Percentiles rank a stretch among this genome's conserved stretches.
Evolutionary conservation across 192 early-diverging fungal genomes (phyloP).

Genomic region (Backusella circina): DNA sequence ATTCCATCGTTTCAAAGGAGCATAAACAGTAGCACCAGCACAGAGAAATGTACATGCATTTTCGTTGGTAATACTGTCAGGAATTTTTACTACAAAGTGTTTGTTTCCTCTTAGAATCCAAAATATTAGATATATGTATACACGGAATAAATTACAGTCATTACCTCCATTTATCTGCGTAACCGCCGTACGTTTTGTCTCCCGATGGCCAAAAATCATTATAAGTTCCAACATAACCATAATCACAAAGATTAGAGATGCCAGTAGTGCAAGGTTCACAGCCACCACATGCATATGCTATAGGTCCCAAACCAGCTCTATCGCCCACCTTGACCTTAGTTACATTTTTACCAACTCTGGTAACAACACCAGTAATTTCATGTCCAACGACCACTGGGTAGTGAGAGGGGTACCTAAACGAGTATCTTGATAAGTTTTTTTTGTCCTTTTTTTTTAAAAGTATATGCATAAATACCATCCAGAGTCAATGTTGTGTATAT

Average conservation of each 20-base stretch:
- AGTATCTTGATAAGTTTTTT: neutral
- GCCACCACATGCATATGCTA: neutral
- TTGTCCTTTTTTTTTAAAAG: neutral
- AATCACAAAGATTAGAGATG: neutral
- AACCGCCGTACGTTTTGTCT: constrained; percentile 37
- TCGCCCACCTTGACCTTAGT: constrained; percentile 49
- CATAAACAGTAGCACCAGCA: constrained; percentile 63
- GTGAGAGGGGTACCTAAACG: neutral
- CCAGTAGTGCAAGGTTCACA: neutral
- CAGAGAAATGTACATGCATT: constrained; percentile 72
- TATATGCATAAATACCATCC: neutral
- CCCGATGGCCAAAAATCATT: constrained; percentile 10
- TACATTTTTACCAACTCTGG: constrained; percentile 31
- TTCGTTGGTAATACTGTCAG: constrained; percentile 38
- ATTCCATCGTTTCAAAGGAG: constrained; percentile 37
- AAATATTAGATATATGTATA: neutral
- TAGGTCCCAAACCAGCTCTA: constrained; percentile 44
- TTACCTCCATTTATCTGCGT: constrained; percentile 37
- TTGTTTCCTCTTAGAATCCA: constrained; percentile 28
- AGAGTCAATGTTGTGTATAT: constrained; percentile 57
- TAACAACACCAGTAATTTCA: constrained; percentile 47
- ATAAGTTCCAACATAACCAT: neutral
- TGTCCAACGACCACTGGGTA: constrained; percentile 37
- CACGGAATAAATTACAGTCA: neutral
- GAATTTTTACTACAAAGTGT: constrained; percentile 58